Conservation (phyloP, 495 filamentous ascomycete species). For the Talaromyces nanjingensis region DNA sequence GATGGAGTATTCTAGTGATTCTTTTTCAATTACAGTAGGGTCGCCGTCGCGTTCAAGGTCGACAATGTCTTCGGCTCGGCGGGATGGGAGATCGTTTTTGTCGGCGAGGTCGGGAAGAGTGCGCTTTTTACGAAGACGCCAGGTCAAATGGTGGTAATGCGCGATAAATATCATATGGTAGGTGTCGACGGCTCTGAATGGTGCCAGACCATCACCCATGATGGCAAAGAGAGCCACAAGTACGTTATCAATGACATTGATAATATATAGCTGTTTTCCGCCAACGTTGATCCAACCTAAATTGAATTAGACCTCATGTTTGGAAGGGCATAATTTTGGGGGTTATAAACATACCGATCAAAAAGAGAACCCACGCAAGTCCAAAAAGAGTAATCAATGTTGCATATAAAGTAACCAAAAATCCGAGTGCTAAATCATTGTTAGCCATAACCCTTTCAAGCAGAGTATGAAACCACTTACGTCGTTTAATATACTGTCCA, state of each 20-base stretch:
- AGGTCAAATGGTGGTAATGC: conserved; percentile 60
- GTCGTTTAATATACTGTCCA: conserved; percentile 62
- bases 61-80: conserved; percentile 32
- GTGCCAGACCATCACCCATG: conserved; percentile 69
- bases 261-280: conserved; percentile 56
- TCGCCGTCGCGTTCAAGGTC: conserved; percentile 39
- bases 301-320: not conserved
- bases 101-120: conserved; percentile 56
- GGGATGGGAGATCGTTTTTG: conserved; percentile 61
- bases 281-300: conserved; percentile 75
- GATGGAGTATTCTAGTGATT: conserved; percentile 47
- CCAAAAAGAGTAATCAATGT: conserved; percentile 74
- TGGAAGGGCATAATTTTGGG: not conserved
- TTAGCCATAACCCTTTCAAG: conserved; percentile 5
- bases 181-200: conserved; percentile 70
- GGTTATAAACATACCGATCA: conserved; percentile 47
- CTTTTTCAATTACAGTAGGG: conserved; percentile 19
- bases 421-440: conserved; percentile 49
- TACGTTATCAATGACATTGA: conserved; percentile 71
- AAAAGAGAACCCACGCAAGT: conserved; percentile 74
- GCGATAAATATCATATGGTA: conserved; percentile 75
- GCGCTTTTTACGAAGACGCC: conserved; percentile 60
- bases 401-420: conserved; percentile 73
- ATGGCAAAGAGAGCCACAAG: conserved; percentile 72
- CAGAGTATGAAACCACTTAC: conserved; percentile 26